Base-by-base conservation (phyloP, 768 basidiomycete genomes). In the Tulasnella sp. region DNA sequence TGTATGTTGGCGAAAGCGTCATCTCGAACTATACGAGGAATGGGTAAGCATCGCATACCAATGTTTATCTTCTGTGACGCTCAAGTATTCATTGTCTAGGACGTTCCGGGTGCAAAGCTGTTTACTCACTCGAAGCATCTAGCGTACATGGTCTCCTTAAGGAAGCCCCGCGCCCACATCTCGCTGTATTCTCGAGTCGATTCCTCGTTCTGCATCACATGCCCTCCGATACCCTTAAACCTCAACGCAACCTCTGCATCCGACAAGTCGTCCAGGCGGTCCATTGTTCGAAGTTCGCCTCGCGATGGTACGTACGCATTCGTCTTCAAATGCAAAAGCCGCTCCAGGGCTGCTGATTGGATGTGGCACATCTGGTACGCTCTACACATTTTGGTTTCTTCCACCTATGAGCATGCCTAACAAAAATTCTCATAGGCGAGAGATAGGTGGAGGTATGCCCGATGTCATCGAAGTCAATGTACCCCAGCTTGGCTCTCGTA, bases 161-260 rank as follows among this genome's bases (percentile, higher is more conserved):
- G 75, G 60, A 73, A 79, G 0, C 69, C 75, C 3, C 74, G 75
- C 43, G 92, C 91, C 0, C 77, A 76, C 13, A 71, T 94, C n/a
- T 91, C 87, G 2, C 68, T 96, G 23, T 97, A 89, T 69, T 95
- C 91, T 32, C 86, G 87, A 55, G 80, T 84, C 49, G 94, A 97
- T 68, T 72, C 90, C 63, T 82, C 88, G 0, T 90, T 94, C 69
- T 88, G 83, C 67, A 71, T 74, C 23, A 77, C 79, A 3, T 88
- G 85, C 38, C 56, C 52, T 21, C 60, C 65, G 75, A 79, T 2
- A 70, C 76, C 3, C 71, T 76, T 27, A 69, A 68, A 11, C 63
- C 49, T 27, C 50, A 32, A 53, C 71, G 26, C 71, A 73, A 41
- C 70, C 30, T 69, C 74, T 2, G 78, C 75, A 43, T 68, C 75